Evolutionary conservation across 73 alveolate species (phyloP).

Genomic region (Breviolum minutum): DNA sequence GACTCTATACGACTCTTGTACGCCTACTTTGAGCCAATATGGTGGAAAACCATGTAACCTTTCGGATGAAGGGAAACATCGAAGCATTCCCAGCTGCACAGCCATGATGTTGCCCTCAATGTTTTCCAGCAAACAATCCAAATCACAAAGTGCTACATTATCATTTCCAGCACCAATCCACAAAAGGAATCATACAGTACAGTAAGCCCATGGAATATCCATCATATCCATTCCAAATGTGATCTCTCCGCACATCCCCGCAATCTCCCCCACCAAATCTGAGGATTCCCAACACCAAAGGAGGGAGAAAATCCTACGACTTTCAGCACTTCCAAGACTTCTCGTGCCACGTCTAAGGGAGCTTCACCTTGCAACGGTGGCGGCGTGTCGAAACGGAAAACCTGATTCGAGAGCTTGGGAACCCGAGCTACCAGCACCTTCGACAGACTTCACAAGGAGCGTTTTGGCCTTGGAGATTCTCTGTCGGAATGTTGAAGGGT

Average conservation of each 20-base stretch:
- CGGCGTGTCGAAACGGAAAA: background rate
- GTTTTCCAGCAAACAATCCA: too few species aligned
- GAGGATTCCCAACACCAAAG: background rate
- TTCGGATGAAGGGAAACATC: too few species aligned
- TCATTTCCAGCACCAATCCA: too few species aligned
- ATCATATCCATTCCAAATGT: background rate
- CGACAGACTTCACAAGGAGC: background rate
- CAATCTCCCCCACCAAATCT: background rate
- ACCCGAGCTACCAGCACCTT: background rate
- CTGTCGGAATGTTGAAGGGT: background rate
- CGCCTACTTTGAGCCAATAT: too few species aligned
- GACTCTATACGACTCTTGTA: too few species aligned
- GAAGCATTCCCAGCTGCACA: too few species aligned
- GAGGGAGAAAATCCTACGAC: background rate
- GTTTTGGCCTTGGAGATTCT: background rate
- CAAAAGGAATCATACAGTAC: too few species aligned
- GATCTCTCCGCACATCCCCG: background rate
- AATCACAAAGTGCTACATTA: too few species aligned
- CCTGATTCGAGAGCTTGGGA: background rate
- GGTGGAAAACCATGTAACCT: too few species aligned
- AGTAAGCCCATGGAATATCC: background rate
- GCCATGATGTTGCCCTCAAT: too few species aligned
- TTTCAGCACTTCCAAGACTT: background rate
- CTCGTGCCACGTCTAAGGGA: slow-evolving; percentile 48
- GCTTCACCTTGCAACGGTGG: background rate